Conservation (phyloP, 768 basidiomycete genomes). For the Termitomyces sp. region DNA sequence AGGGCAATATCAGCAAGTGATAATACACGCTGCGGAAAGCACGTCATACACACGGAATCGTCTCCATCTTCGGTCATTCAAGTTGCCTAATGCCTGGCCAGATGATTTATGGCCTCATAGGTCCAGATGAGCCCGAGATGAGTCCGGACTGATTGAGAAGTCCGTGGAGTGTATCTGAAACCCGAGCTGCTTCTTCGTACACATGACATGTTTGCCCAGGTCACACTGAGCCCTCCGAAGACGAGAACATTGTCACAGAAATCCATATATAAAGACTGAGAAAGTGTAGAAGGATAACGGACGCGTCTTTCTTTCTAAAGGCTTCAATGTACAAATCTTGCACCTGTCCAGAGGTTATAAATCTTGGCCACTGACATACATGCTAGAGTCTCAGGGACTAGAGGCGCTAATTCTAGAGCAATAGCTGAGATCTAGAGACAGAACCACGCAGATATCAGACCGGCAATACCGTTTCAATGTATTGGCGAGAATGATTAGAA, state of each 20-base stretch:
- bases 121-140: slow-evolving; percentile 1
- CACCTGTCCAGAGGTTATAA: not conserved
- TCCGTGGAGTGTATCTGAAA: not conserved
- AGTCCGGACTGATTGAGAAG: slow-evolving; percentile 3
- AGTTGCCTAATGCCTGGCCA: not conserved
- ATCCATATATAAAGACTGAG: not conserved
- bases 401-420: not conserved
- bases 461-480: not conserved
- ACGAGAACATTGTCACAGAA: not conserved
- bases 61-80: not conserved
- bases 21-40: not conserved
- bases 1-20: not conserved
- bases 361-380: not conserved
- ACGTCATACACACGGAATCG: not conserved
- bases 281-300: not conserved
- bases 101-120: not conserved
- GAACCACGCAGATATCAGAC: not conserved
- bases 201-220: slow-evolving; percentile 1
- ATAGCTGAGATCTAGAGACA: not conserved
- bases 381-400: not conserved
- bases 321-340: not conserved
- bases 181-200: not conserved
- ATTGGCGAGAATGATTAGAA: not conserved
- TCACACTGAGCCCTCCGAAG: not conserved
- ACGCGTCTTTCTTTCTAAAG: not conserved